Evolutionary conservation across 163 green algal species (phyloP).

Genomic region (Trebouxia gelatinosa): DNA sequence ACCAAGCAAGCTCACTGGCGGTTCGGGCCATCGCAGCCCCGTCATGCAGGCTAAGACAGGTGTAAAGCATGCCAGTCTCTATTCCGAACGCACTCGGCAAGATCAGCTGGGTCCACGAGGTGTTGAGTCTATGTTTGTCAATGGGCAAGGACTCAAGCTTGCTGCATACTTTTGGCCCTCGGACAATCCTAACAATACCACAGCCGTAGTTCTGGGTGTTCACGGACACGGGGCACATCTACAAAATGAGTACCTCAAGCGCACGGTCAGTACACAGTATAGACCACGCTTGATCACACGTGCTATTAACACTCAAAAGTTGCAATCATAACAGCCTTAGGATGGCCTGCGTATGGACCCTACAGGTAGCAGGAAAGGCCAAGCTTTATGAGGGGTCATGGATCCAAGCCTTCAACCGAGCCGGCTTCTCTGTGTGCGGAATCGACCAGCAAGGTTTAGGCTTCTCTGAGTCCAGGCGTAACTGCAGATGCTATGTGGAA

Average conservation of each 20-base stretch:
- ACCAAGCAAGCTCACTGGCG: too few relatives aligned
- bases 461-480: constrained; percentile 49
- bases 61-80: constrained; percentile 19
- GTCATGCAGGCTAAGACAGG: neutral
- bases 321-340: too few relatives aligned
- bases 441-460: constrained; percentile 66
- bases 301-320: too few relatives aligned
- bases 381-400: constrained; percentile 64
- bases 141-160: constrained; percentile 42
- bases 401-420: constrained; percentile 66
- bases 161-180: constrained; percentile 52
- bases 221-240: constrained; percentile 62
- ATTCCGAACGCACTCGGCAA: neutral
- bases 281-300: too few relatives aligned
- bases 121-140: constrained; percentile 29
- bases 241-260: constrained; percentile 47
- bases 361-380: constrained; percentile 43
- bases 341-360: too few relatives aligned
- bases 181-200: constrained; percentile 24
- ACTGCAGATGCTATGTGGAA: constrained; percentile 59
- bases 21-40: too few relatives aligned
- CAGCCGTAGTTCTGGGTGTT: constrained; percentile 48
- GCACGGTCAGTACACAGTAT: too few relatives aligned
- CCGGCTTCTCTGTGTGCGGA: constrained; percentile 63
- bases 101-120: constrained; percentile 38